These are phyloP conservation scores for Inga oerstediana DNA, from an alignment of 306 rosid genomes.

Conservation along the genomic window DNA sequence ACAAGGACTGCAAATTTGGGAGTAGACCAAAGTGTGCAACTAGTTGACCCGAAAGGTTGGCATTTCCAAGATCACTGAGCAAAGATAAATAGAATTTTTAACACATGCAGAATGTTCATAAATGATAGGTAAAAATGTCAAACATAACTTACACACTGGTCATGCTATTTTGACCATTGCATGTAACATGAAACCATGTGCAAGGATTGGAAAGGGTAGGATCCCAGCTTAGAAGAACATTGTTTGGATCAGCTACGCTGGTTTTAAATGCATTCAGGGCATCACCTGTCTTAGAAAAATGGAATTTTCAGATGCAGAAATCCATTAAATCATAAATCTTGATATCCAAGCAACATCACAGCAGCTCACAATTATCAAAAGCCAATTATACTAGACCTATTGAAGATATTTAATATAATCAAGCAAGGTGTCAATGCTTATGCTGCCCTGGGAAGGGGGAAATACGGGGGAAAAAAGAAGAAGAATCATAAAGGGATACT, in stretches of 20 bases:
- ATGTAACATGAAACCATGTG: conserved; percentile 74
- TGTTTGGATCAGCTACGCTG: conserved; percentile 54
- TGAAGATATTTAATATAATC: neutral
- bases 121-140: conserved; percentile 1
- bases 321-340: neutral
- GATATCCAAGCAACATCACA: neutral
- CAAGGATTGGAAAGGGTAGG: conserved; percentile 69
- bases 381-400: neutral
- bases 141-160: conserved; percentile 64
- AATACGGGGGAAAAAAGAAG: neutral
- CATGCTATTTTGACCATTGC: conserved; percentile 53
- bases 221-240: conserved; percentile 70
- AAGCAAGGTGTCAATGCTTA: neutral
- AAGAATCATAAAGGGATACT: neutral
- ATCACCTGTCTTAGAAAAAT: conserved; percentile 48
- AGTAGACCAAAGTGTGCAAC: too few species aligned
- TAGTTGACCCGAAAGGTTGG: too few species aligned
- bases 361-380: neutral
- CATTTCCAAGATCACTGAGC: too few species aligned
- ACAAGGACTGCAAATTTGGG: too few species aligned
- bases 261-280: conserved; percentile 60
- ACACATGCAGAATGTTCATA: neutral
- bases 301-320: conserved; percentile 6
- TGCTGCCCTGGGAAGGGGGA: neutral
- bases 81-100: too few species aligned